Base-by-base conservation (phyloP, 768 basidiomycete species). In the Lactarius psammicola region DNA sequence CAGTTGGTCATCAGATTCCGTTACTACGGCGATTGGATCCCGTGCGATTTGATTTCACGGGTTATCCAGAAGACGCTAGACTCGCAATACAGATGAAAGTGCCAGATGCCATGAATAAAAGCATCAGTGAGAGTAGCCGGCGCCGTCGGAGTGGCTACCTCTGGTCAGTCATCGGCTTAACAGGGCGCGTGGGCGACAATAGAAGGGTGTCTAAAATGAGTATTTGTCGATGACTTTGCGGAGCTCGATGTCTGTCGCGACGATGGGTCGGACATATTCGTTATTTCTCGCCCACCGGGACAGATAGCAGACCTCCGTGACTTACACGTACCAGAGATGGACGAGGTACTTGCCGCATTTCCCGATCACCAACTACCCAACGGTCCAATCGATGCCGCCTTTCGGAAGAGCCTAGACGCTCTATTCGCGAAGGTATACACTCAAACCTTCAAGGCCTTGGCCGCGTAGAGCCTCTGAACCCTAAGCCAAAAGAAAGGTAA, bases 1-100 rank as follows among this genome's bases (percentile, higher is more conserved):
- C 49, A 20, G 23, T 20, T 61, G 23, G 34, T 38, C n/a, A 34
- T 61, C 34, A 26, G 26, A 20, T 26, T 54, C 51, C 28, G 28
- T 17, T 28, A 23, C 13, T 61, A 40, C 36, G 36, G n/a, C 7
- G 18, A 38, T 26, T 38, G 18, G 36, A 20, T 61, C 18, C 60
- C 60, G 33, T 18, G 23, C 23, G 10, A 18, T 61, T 61, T 36
- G 60, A 61, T 31, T 61, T 54, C 36, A 61, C 51, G 26, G 11
- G 8, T 26, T 36, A 40, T 28, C 60, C 60, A 38, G 36, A 61
- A 18, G 44, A 49, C 11, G 20, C 51, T 5, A 20, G 20, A 20
- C 4, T 61, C 38, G 26, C 18, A 30, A 61, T 61, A 38, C 28
- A 54, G 10, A 40, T 61, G 36, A 23, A n/a, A 17, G 60, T 61